Percentiles rank a stretch among this genome's conserved stretches.
Conservation (phyloP, 805 yeast genomes). For the Starmerella sirachaensis region DNA sequence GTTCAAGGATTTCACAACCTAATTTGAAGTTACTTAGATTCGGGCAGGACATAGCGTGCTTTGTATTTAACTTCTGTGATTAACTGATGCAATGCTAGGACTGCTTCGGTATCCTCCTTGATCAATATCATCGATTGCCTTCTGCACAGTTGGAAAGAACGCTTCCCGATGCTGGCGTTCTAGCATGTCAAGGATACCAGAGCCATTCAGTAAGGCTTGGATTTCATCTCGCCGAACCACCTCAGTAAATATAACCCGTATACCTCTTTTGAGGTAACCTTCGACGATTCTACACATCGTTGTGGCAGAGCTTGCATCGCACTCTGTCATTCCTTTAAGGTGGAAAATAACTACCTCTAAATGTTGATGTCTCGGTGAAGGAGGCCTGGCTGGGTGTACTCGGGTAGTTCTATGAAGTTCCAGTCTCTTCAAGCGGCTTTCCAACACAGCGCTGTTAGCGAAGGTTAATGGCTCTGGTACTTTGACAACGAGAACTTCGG, state of each 20-base stretch:
- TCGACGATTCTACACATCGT: slow-evolving; percentile 49
- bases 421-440: slow-evolving; percentile 51
- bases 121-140: slow-evolving; percentile 24
- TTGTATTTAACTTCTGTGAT: slow-evolving; percentile 8
- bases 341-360: slow-evolving; percentile 59
- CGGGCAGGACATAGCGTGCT: neutral
- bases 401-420: slow-evolving; percentile 66
- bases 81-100: too few species aligned
- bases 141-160: slow-evolving; percentile 47
- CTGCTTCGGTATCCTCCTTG: too few species aligned
- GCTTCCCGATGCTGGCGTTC: slow-evolving; percentile 26
- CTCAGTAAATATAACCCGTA: slow-evolving; percentile 49
- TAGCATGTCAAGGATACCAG: slow-evolving; percentile 43
- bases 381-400: slow-evolving; percentile 64
- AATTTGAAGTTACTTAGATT: neutral
- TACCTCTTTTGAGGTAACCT: slow-evolving; percentile 41
- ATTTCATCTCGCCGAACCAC: slow-evolving; percentile 40
- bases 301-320: slow-evolving; percentile 74
- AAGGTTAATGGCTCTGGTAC: slow-evolving; percentile 84
- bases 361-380: slow-evolving; percentile 33
- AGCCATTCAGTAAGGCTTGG: slow-evolving; percentile 37
- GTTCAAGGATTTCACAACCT: slow-evolving; percentile 12
- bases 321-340: slow-evolving; percentile 64
- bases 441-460: slow-evolving; percentile 70
- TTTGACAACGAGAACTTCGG: slow-evolving; percentile 65